These are phyloP conservation scores for Tylopilus intermedius DNA, from an alignment of 768 basidiomycete species.

Conservation along the genomic window DNA sequence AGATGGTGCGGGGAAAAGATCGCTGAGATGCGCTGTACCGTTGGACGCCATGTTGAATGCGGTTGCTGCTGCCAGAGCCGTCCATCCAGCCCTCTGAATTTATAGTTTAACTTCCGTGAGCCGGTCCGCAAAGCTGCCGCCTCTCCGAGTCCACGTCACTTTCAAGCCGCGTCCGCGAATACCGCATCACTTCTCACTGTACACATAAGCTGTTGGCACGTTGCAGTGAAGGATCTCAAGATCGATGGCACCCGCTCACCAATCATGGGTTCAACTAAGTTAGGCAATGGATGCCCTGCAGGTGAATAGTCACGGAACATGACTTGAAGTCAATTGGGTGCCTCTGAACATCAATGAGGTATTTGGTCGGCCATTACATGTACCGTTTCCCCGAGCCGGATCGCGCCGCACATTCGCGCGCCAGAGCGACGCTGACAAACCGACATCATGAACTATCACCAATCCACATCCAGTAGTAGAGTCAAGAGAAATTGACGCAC, in stretches of 20 bases:
- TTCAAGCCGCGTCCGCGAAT: background rate
- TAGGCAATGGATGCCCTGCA: background rate
- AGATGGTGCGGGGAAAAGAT: slow-evolving; percentile 24
- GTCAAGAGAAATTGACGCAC: too few relatives aligned
- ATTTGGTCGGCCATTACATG: too few relatives aligned
- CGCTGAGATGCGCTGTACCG: slow-evolving; percentile 8
- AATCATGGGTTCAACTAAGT: background rate
- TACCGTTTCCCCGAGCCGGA: too few relatives aligned
- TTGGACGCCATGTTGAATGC: slow-evolving; percentile 11
- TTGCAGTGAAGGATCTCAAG: background rate
- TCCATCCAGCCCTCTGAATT: background rate
- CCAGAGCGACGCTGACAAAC: too few relatives aligned
- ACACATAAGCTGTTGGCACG: background rate
- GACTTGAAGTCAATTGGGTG: background rate
- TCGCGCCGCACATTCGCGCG: too few relatives aligned
- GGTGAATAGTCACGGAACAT: background rate
- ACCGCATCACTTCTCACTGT: background rate
- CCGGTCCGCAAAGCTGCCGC: background rate
- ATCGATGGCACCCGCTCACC: slow-evolving; percentile 1
- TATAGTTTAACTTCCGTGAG: background rate
- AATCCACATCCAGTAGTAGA: too few relatives aligned
- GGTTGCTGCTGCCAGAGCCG: background rate
- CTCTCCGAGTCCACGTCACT: background rate
- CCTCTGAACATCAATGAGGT: background rate
- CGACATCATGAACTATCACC: too few relatives aligned